Base-by-base conservation (phyloP, 257 asterid species). In the Salvia rosmarinus region DNA sequence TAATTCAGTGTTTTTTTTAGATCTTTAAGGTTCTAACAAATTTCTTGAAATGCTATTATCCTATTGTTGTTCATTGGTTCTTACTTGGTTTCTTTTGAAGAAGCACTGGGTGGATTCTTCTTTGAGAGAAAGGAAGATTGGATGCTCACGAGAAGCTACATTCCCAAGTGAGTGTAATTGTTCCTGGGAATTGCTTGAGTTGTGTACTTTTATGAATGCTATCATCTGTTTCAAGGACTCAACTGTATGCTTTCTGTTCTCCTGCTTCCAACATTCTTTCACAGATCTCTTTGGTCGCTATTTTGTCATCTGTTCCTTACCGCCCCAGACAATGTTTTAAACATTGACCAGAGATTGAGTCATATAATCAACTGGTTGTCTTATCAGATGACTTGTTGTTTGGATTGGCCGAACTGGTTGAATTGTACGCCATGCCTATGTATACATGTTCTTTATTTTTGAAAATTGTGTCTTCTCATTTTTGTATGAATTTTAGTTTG, bases 121-220 rank as follows among this genome's bases (percentile, higher is more conserved):
- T 72, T 79, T 70, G 73, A 72, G 42, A 44, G 84, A 77, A 58
- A 77, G 68, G 68, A 68, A 69, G 70, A 68, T 21, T 34, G 49
- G 70, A 67, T 67, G 77, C 80, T 44, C 39, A 62, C 79, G 54
- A 74, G 71, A 64, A 78, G 80, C 67, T 82, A 87, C 78, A 80
- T 90, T 54, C 95, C 94, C 23, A 76, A 79, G 97, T 87, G 81
- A 86, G 97, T 88, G 67, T 51, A 72, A 30, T 56, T 13, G 54
- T 62, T 13, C 55, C 70, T 64, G 65, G 71, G 25, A 20, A 58
- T 55, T 47, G 47, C 47, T 25, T 62, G 19, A 72, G 28, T 69
- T 42, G 1, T 54, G 34, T 73, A n/a, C 50, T n/a, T 71, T 40
- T 60, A 19, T 32, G 17, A 46, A 17, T 40, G 23, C 57, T 56